Conservation (phyloP, 768 basidiomycete genomes). For the Suillus luteus region DNA sequence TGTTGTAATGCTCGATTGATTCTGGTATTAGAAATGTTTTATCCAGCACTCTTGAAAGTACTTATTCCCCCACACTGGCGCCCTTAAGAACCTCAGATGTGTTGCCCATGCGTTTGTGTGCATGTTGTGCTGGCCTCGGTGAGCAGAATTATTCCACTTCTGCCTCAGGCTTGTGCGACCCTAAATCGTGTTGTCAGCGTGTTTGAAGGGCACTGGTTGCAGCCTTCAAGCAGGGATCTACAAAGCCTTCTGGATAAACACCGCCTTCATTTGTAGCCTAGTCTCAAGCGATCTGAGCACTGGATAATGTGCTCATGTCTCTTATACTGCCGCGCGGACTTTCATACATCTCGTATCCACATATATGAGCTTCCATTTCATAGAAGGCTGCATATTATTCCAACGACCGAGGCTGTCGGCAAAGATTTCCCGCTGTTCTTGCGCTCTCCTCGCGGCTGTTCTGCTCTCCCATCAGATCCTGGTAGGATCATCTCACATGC, state of each 20-base stretch:
- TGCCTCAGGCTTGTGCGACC: not conserved
- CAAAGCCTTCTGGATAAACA: constrained; percentile 20
- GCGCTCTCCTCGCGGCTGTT: not conserved
- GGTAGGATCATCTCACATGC: not conserved
- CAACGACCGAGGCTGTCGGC: not conserved
- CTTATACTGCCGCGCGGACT: not conserved
- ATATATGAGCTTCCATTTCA: not conserved
- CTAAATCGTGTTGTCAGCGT: constrained; percentile 39
- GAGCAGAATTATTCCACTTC: constrained; percentile 15
- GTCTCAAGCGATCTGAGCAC: not conserved
- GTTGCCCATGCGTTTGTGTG: constrained; percentile 73
- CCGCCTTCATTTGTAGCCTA: too few relatives aligned
- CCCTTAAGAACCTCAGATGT: constrained; percentile 56
- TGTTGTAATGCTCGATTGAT: constrained; percentile 45
- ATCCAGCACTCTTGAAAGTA: not conserved
- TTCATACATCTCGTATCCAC: not conserved
- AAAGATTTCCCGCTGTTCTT: not conserved
- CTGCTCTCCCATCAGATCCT: not conserved
- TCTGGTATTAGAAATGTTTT: constrained; percentile 63
- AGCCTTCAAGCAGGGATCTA: constrained; percentile 57
- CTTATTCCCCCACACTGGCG: constrained; percentile 33
- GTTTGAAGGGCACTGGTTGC: constrained; percentile 69
- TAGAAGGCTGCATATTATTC: not conserved
- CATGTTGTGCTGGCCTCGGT: constrained; percentile 71
- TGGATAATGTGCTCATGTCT: not conserved